Percentiles rank a stretch among this genome's conserved stretches.
These are phyloP conservation scores for Chaetomiaceae sp. DNA, from an alignment of 2,329 filamentous ascomycete species.

Conservation along the genomic window DNA sequence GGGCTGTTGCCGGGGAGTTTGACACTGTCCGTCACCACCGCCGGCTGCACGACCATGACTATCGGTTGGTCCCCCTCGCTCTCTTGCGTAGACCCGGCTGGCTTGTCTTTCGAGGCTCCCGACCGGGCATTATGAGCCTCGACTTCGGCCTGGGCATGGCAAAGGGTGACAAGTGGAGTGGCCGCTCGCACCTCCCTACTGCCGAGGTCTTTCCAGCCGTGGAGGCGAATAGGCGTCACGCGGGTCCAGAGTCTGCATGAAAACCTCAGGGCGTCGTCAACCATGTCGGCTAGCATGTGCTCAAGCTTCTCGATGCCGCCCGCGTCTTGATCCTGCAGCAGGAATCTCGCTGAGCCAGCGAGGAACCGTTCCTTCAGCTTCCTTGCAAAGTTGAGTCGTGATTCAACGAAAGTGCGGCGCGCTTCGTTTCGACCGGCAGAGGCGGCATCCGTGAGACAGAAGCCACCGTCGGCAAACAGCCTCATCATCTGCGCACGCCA, in stretches of 20 bases:
- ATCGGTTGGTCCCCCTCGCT: not conserved
- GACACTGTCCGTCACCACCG: slow-evolving; percentile 7
- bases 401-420: slow-evolving; percentile 7
- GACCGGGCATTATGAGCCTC: not conserved
- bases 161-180: slow-evolving; percentile 6
- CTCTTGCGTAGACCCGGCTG: not conserved
- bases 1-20: not conserved
- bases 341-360: slow-evolving; percentile 7
- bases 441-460: slow-evolving; percentile 3
- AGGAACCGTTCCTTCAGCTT: slow-evolving; percentile 16
- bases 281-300: slow-evolving; percentile 2
- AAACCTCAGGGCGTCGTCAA: slow-evolving; percentile 14
- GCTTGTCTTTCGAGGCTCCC: not conserved
- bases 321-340: slow-evolving; percentile 13
- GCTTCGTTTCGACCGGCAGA: slow-evolving; percentile 9
- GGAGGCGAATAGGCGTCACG: slow-evolving; percentile 1
- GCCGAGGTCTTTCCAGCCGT: slow-evolving; percentile 2
- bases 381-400: slow-evolving; percentile 12
- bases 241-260: slow-evolving; percentile 14
- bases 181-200: not conserved
- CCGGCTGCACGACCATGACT: slow-evolving; percentile 10
- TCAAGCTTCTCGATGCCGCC: slow-evolving; percentile 15
- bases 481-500: slow-evolving; percentile 14
- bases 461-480: slow-evolving; percentile 9
- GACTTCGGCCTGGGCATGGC: slow-evolving; percentile 6